Evolutionary conservation across 1,284 basidiomycete genomes (phyloP).

Genomic region (Trametes polyzona): DNA sequence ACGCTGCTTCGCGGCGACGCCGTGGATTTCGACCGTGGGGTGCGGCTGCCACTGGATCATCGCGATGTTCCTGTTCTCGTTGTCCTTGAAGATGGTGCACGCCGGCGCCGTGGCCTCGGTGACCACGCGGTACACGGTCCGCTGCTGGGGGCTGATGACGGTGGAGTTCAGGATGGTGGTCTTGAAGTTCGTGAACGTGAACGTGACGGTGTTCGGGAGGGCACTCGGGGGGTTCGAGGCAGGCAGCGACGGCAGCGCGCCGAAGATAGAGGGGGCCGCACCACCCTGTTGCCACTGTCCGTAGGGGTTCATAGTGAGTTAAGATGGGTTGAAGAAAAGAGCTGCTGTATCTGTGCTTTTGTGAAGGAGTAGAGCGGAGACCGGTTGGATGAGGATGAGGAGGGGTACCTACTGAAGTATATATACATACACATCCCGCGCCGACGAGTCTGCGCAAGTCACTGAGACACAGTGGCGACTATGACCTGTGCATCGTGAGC

Average conservation of each 20-base stretch:
- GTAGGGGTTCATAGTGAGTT: conserved; percentile 35
- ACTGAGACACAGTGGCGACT: conserved; percentile 4
- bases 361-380: neutral
- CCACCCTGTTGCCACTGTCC: conserved; percentile 30
- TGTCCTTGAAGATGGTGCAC: conserved; percentile 58
- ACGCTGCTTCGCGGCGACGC: conserved; percentile 49
- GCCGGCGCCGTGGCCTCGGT: conserved; percentile 54
- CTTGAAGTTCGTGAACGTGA: conserved; percentile 55
- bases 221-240: conserved; percentile 30
- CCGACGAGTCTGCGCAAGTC: neutral
- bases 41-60: conserved; percentile 62
- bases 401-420: conserved; percentile 1
- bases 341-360: neutral
- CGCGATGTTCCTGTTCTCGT: conserved; percentile 51
- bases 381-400: conserved; percentile 12
- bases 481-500: neutral
- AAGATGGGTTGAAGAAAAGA: neutral
- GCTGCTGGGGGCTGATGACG: conserved; percentile 50
- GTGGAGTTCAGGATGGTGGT: conserved; percentile 56
- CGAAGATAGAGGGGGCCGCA: conserved; percentile 54
- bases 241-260: conserved; percentile 60
- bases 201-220: conserved; percentile 43
- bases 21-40: conserved; percentile 59
- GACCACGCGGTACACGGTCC: conserved; percentile 36
- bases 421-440: conserved; percentile 12